Evolutionary conservation across 495 filamentous ascomycete genomes (phyloP).

Genomic region (Aspergillus sparsus): DNA sequence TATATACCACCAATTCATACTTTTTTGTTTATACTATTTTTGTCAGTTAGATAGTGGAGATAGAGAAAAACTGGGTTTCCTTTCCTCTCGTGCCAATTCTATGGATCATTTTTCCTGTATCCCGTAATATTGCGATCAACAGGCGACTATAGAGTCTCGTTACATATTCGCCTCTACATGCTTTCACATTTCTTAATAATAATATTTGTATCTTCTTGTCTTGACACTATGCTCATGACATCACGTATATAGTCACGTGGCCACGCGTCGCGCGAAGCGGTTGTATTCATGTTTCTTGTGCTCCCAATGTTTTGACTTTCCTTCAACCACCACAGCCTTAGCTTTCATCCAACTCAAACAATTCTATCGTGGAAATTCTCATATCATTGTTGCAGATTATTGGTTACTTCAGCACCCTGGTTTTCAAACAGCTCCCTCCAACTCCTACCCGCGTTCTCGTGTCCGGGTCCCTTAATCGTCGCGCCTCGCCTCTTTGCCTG

Average conservation of each 20-base stretch:
- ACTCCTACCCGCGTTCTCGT: constrained; percentile 26
- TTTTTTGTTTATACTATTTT: constrained; percentile 1
- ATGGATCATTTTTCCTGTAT: not conserved
- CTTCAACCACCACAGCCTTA: constrained; percentile 25
- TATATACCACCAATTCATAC: not conserved
- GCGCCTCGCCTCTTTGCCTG: constrained; percentile 35
- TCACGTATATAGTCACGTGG: constrained; percentile 25
- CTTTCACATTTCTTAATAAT: no score
- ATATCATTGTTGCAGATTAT: constrained; percentile 14
- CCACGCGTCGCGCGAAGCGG: constrained; percentile 22
- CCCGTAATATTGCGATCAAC: not conserved
- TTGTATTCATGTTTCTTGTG: not conserved
- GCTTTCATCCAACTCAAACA: constrained; percentile 29
- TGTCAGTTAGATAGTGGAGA: constrained; percentile 8
- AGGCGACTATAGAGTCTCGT: no score
- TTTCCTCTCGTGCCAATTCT: not conserved
- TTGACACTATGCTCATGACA: not conserved
- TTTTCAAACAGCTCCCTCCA: constrained; percentile 18
- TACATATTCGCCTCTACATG: no score
- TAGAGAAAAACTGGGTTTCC: constrained; percentile 17
- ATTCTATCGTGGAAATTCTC: constrained; percentile 11
- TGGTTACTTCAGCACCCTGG: constrained; percentile 15
- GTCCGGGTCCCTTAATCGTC: constrained; percentile 19
- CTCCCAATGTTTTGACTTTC: constrained; percentile 18
- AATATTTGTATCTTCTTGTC: no score